These are phyloP conservation scores for Xylariaceae sp. DNA, from an alignment of 2,329 filamentous ascomycete genomes.

Conservation along the genomic window DNA sequence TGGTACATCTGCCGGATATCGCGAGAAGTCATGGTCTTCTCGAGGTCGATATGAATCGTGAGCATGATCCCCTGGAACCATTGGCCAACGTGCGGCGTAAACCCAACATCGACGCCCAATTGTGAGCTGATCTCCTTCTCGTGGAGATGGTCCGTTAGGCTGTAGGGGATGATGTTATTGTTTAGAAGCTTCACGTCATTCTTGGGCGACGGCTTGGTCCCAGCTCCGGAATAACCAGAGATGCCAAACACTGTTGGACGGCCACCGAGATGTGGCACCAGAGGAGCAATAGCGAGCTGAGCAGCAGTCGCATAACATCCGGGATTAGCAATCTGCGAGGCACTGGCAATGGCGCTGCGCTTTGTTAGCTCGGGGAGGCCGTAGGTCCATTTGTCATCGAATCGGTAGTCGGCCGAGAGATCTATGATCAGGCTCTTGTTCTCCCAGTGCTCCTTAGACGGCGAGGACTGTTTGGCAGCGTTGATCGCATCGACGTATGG, in stretches of 20 bases:
- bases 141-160: constrained; percentile 87
- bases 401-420: constrained; percentile 93
- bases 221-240: constrained; percentile 88
- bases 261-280: constrained; percentile 68
- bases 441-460: too few species aligned
- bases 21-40: constrained; percentile 77
- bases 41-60: constrained; percentile 83
- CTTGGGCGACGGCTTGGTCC: constrained; percentile 89
- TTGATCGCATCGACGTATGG: constrained; percentile 73
- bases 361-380: constrained; percentile 80
- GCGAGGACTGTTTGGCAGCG: background rate
- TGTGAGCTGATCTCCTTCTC: constrained; percentile 82
- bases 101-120: constrained; percentile 66
- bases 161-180: constrained; percentile 88
- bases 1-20: constrained; percentile 94
- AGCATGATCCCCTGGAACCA: constrained; percentile 97
- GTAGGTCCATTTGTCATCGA: constrained; percentile 80
- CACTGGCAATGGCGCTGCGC: constrained; percentile 66
- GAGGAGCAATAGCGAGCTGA: constrained; percentile 78
- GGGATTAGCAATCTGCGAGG: constrained; percentile 82
- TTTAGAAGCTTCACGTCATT: constrained; percentile 79
- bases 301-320: constrained; percentile 94
- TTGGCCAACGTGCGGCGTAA: constrained; percentile 88
- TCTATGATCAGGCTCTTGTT: constrained; percentile 75
- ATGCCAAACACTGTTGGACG: constrained; percentile 83